Evolutionary conservation across 768 basidiomycete genomes (phyloP).

Genomic region (Tephrocybe sp.): DNA sequence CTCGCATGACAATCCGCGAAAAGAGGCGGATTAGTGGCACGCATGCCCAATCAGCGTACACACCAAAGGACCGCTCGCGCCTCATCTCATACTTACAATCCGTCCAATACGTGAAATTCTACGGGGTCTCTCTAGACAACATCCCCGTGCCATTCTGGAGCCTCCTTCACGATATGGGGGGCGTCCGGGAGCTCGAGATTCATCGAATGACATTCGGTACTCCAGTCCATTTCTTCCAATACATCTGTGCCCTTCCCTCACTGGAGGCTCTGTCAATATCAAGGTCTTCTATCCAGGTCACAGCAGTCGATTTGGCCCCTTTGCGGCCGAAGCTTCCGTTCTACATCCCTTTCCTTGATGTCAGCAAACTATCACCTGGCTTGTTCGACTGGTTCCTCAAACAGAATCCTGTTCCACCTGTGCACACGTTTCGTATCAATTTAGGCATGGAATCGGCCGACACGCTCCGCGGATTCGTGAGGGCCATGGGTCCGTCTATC

Average conservation of each 20-base stretch:
- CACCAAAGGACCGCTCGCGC: slow-evolving; percentile 14
- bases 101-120: slow-evolving; percentile 21
- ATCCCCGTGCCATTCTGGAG: slow-evolving; percentile 28
- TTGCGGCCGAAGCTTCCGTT: slow-evolving; percentile 18
- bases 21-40: background rate
- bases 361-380: slow-evolving; percentile 16
- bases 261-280: slow-evolving; percentile 28
- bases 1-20: slow-evolving; percentile 20
- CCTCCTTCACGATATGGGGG: slow-evolving; percentile 24
- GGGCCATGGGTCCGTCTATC: slow-evolving; percentile 21
- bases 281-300: slow-evolving; percentile 21
- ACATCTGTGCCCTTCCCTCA: slow-evolving; percentile 26
- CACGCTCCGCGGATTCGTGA: slow-evolving; percentile 19
- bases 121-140: slow-evolving; percentile 23
- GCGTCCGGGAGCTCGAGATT: slow-evolving; percentile 25
- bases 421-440: slow-evolving; percentile 23
- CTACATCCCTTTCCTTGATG: slow-evolving; percentile 22
- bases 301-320: slow-evolving; percentile 8
- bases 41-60: slow-evolving; percentile 10
- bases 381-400: slow-evolving; percentile 26
- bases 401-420: slow-evolving; percentile 22
- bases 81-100: slow-evolving; percentile 14
- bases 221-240: slow-evolving; percentile 24
- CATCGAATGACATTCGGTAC: slow-evolving; percentile 24
- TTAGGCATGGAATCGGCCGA: slow-evolving; percentile 15